phyloP scores from a whole-genome alignment of 78 protist genomes.

The Diacronema lutheri region DNA sequence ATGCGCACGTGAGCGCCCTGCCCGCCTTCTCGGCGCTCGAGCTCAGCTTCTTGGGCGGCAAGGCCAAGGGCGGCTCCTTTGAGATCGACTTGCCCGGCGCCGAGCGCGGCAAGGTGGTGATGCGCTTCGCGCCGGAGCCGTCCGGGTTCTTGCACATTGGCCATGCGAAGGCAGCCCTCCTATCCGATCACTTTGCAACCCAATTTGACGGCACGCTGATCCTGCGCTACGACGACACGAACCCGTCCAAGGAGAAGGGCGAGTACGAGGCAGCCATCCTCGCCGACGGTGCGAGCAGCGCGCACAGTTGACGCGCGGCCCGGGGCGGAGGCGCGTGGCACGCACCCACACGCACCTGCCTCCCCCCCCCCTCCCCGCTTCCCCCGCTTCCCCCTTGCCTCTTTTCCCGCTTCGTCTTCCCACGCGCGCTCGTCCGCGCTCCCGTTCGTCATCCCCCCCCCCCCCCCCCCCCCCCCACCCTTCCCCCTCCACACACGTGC shows the following conservation, averaged over 20 bases:
- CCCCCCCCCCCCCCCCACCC: background rate
- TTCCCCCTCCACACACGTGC: background rate
- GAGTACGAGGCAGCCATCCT: slow-evolving; percentile 63
- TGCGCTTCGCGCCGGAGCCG: slow-evolving; percentile 99
- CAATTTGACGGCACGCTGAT: slow-evolving; percentile 32
- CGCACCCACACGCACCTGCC: too few relatives aligned
- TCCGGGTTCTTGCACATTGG: slow-evolving; percentile 97
- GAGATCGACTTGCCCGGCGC: slow-evolving; percentile 59
- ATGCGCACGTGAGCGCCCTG: background rate
- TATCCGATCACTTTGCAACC: slow-evolving; percentile 80
- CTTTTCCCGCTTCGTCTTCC: too few relatives aligned
- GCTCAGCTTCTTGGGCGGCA: background rate
- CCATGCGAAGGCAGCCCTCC: slow-evolving; percentile 97
- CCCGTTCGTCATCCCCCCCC: too few relatives aligned
- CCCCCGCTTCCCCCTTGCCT: too few relatives aligned
- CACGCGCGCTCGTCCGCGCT: too few relatives aligned
- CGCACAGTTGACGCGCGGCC: too few relatives aligned
- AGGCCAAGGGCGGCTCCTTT: slow-evolving; percentile 3
- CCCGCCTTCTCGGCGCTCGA: background rate
- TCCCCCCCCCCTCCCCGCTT: too few relatives aligned
- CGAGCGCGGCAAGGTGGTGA: slow-evolving; percentile 90
- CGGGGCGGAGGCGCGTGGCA: too few relatives aligned
- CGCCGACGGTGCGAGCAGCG: slow-evolving; percentile 41
- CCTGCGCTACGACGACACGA: slow-evolving; percentile 98
- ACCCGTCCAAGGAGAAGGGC: slow-evolving; percentile 90